These are phyloP conservation scores for Aegilops speltoides DNA, from an alignment of 176 grass and related monocot species.

Conservation along the genomic window DNA sequence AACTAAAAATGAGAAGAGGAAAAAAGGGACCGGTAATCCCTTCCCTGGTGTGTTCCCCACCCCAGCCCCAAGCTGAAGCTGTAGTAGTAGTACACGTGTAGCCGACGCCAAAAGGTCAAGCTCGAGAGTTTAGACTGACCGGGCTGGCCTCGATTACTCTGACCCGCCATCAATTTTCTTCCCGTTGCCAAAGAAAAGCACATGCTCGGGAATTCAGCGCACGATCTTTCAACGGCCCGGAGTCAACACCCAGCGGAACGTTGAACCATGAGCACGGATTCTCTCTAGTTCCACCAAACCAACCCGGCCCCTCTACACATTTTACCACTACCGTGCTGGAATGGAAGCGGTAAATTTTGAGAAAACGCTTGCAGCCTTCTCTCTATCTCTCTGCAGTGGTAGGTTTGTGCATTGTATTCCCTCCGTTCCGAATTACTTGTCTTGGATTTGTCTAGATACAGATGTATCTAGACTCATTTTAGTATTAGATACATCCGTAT, in stretches of 20 bases:
- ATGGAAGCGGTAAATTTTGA: not conserved
- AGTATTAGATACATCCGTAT: no score
- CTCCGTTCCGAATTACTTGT: no score
- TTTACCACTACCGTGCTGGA: not conserved
- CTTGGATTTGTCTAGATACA: no score
- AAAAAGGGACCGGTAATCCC: not conserved
- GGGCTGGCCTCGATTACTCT: not conserved
- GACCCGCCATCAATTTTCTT: not conserved
- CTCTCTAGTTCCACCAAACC: not conserved
- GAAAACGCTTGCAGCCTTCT: not conserved
- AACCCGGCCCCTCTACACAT: not conserved
- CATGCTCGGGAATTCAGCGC: not conserved
- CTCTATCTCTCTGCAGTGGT: no score
- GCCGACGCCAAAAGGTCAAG: not conserved
- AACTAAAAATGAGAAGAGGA: no score
- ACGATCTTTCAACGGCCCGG: not conserved
- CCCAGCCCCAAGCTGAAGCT: not conserved
- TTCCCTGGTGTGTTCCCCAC: not conserved
- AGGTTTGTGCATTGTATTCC: no score
- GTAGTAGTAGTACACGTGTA: no score
- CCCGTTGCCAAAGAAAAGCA: not conserved
- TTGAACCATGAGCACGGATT: not conserved
- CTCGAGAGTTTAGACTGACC: not conserved
- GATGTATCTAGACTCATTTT: no score
- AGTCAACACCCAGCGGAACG: not conserved